Base-by-base conservation (phyloP, 75 land plant species). In the Chamaecyparis obtusa region DNA sequence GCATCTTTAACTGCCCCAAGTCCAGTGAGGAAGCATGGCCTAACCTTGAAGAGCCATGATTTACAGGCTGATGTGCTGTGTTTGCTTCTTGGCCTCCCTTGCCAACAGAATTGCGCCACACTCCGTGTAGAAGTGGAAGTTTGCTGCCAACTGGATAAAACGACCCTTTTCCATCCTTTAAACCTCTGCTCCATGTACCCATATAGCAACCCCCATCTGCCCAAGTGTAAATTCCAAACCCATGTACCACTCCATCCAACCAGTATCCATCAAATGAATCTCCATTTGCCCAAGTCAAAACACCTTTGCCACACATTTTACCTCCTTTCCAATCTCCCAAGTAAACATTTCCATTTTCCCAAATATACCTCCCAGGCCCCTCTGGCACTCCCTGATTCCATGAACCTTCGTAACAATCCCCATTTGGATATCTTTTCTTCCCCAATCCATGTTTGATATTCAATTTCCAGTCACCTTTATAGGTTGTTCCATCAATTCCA, bases 261-360 rank as follows among this genome's bases (percentile, higher is more conserved):
- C 99, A 98, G 71, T 91, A 90, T 81, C 99, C 99, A 87, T 98
- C 97, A 87, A 89, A 98, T 30, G 88, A 87, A 77, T 98, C 99
- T 36, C 97, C 99, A 89, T 89, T 94, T 43, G 46, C 89, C 99
- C 99, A 98, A 39, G 95, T 96, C 86, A 98, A 93, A 72, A 93
- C 90, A 84, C 99, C 99, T 85, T 91, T 94, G 3, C 99, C 99
- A 69, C 93, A 93, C 99, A 98, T 98, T 87, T 91, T 91, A 24
- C 99, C 99, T 60, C 89, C 91, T 89, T 94, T 96, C 99, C 98
- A 95, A 79, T 96, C 95, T n/a, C 99, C 99, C 78, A 92, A 44
- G 87, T 95, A 96, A 84, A 94, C 90, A 88, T 94, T 95, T 49
- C 95, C 95, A 90, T 94, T 94, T 16, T 92, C 91, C 99, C 99